Evolutionary conservation across 2,329 filamentous ascomycete genomes (phyloP).

Genomic region (Neonectria punicea): DNA sequence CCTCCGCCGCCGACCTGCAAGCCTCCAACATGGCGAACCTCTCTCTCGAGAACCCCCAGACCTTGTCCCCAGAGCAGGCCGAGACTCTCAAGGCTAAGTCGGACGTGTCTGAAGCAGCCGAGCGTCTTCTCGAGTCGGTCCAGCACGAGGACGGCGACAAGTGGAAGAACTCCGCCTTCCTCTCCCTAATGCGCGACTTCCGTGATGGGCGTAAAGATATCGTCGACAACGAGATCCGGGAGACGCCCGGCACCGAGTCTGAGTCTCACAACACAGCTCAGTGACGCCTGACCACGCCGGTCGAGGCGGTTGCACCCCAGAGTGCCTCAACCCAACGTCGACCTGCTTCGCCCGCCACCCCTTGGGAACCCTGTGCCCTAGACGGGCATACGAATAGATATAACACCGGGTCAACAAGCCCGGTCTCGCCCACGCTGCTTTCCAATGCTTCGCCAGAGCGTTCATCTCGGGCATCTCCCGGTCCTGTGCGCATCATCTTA

Average conservation of each 20-base stretch:
- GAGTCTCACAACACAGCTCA: conserved; percentile 19
- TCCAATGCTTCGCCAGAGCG: not conserved
- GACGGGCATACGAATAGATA: not conserved
- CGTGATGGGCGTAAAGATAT: conserved; percentile 58
- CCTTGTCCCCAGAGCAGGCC: conserved; percentile 27
- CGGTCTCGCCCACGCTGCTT: not conserved
- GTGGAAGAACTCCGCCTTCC: conserved; percentile 59
- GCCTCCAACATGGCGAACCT: conserved; percentile 48
- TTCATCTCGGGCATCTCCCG: not conserved
- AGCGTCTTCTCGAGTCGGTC: conserved; percentile 55
- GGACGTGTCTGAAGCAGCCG: conserved; percentile 55
- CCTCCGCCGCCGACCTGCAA: conserved; percentile 41
- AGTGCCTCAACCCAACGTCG: not conserved
- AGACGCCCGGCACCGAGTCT: conserved; percentile 38
- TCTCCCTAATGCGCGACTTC: conserved; percentile 58
- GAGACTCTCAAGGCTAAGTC: conserved; percentile 44
- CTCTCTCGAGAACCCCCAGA: conserved; percentile 37
- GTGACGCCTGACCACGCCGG: conserved; percentile 27
- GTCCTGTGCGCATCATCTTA: conserved; percentile 41
- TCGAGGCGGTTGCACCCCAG: not conserved
- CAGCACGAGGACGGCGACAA: conserved; percentile 58
- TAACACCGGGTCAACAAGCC: too few relatives aligned
- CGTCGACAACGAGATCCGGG: conserved; percentile 53
- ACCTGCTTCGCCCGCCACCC: not conserved
- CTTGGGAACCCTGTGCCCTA: not conserved